phyloP scores from a whole-genome alignment of 23 red algal genomes.

The Gracilariopsis chorda region DNA sequence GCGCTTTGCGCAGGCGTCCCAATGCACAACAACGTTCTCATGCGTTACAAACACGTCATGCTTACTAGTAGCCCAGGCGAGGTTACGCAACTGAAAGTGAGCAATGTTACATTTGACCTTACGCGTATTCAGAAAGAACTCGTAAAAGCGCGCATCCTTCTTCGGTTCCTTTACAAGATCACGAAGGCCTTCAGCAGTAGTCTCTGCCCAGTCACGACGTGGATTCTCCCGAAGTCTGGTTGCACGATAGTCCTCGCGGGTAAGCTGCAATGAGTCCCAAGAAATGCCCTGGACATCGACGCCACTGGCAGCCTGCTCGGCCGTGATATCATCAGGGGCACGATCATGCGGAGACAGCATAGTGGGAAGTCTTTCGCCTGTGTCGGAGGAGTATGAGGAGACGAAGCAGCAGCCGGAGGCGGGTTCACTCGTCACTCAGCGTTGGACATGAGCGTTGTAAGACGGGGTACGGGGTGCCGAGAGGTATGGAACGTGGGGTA shows the following conservation, averaged over 20 bases:
- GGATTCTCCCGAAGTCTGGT: constrained; percentile 39
- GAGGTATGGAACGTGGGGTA: not conserved
- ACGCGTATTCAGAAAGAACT: constrained; percentile 61
- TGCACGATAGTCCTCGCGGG: constrained; percentile 45
- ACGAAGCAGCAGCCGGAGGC: not conserved
- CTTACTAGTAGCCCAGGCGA: constrained; percentile 71
- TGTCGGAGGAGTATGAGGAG: not conserved
- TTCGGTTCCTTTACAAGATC: not conserved
- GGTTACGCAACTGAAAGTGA: constrained; percentile 89
- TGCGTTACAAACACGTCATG: constrained; percentile 73
- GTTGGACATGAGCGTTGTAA: too few relatives aligned
- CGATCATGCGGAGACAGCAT: too few relatives aligned
- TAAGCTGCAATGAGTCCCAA: constrained; percentile 52
- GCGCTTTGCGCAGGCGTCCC: constrained; percentile 44
- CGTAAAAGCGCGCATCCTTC: not conserved
- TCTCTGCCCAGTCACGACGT: not conserved
- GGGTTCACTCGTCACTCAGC: too few relatives aligned
- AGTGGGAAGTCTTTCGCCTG: too few relatives aligned
- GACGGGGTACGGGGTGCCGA: not conserved
- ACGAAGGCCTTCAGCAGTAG: not conserved
- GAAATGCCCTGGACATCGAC: constrained; percentile 84
- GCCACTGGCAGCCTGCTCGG: constrained; percentile 24
- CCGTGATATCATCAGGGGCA: constrained; percentile 32
- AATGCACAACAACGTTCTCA: constrained; percentile 52
- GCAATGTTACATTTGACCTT: constrained; percentile 62